Percentiles rank a stretch among this genome's conserved stretches.
phyloP scores from a whole-genome alignment of 441 rosid genomes.

The Populus hybrid region DNA sequence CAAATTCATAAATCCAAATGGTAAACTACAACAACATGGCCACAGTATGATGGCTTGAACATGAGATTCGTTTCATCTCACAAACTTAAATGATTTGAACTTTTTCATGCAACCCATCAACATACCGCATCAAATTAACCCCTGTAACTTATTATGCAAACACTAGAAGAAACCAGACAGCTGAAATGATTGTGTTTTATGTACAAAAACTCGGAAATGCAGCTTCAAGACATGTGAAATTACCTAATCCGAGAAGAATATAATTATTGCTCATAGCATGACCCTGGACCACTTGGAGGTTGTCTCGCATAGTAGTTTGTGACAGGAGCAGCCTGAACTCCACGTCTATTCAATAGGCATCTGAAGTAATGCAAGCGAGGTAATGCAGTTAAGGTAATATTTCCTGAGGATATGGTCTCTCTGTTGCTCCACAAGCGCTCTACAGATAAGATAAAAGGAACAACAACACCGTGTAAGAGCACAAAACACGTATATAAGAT shows the following conservation, averaged over 20 bases:
- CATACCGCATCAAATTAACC: slow-evolving; percentile 9
- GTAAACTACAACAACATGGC: neutral
- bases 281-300: slow-evolving; percentile 79
- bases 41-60: neutral
- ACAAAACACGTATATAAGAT: neutral
- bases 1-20: neutral
- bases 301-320: slow-evolving; percentile 51
- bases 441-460: slow-evolving; percentile 14
- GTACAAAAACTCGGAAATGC: slow-evolving; percentile 7
- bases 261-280: slow-evolving; percentile 71
- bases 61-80: neutral
- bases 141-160: slow-evolving; percentile 1
- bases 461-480: slow-evolving; percentile 1
- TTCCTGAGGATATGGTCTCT: slow-evolving; percentile 45
- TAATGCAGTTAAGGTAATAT: slow-evolving; percentile 45
- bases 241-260: neutral
- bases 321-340: slow-evolving; percentile 82
- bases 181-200: slow-evolving; percentile 7
- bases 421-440: slow-evolving; percentile 82
- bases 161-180: neutral
- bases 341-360: slow-evolving; percentile 77
- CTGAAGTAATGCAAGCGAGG: slow-evolving; percentile 77
- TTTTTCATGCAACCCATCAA: neutral
- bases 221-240: slow-evolving; percentile 11
- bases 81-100: neutral